Evolutionary conservation across 768 basidiomycete genomes (phyloP), one percentile per base, ranked within the genome.

Genomic region (Sistotremastrum niveocremeum): DNA sequence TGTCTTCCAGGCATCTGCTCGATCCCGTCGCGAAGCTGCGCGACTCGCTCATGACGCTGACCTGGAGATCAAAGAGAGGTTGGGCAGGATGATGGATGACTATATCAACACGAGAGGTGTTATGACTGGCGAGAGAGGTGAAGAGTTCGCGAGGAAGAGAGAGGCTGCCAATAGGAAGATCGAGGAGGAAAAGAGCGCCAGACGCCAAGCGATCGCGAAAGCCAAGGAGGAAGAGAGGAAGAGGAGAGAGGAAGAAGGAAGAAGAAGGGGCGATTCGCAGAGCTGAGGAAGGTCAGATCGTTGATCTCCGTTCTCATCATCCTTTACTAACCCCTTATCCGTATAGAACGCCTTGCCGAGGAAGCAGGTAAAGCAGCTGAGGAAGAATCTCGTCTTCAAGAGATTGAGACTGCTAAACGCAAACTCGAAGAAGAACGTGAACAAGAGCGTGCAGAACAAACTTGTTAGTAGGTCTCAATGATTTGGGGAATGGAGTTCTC

Each of bases 181-280:
- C 45, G 79, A 77, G 49, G 80, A 85, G 57, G 90, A 93, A 68
- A 93, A 90, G 70, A 71, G 72, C 40, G 82, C 80, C 70, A 69
- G 81, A 52, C 69, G 69, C 49, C 70, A 70, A 49, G 63, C 65
- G 9, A 62, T 86, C 38, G 48, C 81, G 31, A 74, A 77, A 52
- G 66, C 68, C 48, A 65, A 77, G 51, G 79, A 75, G 56, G 81
- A 77, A 58, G 72, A 83, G 62, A 63, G 66, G 30, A 53, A 57
- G 38, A 53, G 53, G 33, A 49, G 39, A 34, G 77, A 73, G 53
- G 63, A 60, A 34, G 70, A 72, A 57, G 51, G 67, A 65, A 46
- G 63, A 65, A 49, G 72, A 72, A 56, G 70, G 68, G 48, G 60
- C 49, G 37, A n/a, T n/a, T n/a, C n/a, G n/a, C n/a, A 62, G 69